A percentile compares a stretch with the other conserved stretches of the same genome.
Evolutionary conservation across 73 alveolate genomes (phyloP).

Genomic region (Paramecium sonneborni): DNA sequence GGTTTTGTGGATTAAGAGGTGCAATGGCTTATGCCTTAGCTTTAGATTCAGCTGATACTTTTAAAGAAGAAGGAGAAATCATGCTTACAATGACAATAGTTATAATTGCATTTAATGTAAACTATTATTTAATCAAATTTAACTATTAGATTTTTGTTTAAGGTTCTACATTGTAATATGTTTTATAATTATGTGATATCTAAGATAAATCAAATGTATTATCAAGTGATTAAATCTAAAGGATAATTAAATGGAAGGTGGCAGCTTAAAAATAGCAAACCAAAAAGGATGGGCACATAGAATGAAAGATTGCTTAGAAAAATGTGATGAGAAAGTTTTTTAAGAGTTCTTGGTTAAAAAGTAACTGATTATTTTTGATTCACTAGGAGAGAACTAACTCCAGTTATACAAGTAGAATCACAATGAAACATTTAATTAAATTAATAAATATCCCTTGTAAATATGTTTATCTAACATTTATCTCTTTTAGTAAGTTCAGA

Average conservation of each 20-base stretch:
- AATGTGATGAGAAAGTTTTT: background rate
- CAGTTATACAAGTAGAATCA: background rate
- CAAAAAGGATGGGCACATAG: conserved; percentile 6
- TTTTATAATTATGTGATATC: background rate
- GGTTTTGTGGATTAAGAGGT: conserved; percentile 89
- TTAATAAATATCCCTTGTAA: background rate
- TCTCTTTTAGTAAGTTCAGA: too few species aligned
- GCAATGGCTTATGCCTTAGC: conserved; percentile 95
- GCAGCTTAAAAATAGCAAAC: background rate
- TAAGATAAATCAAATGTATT: background rate
- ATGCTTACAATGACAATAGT: conserved; percentile 73
- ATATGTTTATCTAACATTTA: background rate
- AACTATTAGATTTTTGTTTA: conserved; percentile 37
- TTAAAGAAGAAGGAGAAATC: conserved; percentile 68
- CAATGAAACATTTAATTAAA: background rate
- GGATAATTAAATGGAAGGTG: too few species aligned
- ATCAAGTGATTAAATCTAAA: background rate
- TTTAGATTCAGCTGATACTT: conserved; percentile 66
- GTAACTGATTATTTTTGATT: background rate
- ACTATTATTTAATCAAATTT: background rate
- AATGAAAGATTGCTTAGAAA: conserved; percentile 35
- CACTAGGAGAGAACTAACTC: conserved; percentile 11
- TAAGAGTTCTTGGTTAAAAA: conserved; percentile 16
- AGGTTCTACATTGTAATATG: conserved; percentile 24
- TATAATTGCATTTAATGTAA: conserved; percentile 63